Conservation (phyloP, 208 protist species). For the Vickermania spadyakhi region DNA sequence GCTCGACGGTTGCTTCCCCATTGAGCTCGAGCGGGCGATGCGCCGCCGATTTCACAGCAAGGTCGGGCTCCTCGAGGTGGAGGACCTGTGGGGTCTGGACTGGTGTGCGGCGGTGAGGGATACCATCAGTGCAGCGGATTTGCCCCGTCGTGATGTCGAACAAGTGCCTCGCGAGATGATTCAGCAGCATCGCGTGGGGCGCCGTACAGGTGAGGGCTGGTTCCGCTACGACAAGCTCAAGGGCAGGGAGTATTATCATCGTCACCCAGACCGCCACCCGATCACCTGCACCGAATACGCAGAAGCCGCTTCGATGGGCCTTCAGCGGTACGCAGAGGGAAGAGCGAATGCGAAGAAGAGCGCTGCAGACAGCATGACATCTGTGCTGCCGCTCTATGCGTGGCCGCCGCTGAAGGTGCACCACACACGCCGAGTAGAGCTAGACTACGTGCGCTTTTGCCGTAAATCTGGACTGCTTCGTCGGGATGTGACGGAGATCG, state of each 20-base stretch:
- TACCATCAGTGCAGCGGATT: constrained; percentile 1
- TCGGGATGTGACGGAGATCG: constrained; percentile 54
- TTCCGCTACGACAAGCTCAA: constrained; percentile 23
- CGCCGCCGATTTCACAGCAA: constrained; percentile 49
- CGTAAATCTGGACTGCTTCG: constrained; percentile 37
- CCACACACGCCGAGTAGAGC: constrained; percentile 51
- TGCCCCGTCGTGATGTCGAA: background rate
- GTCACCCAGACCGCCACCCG: background rate
- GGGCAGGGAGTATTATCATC: constrained; percentile 1
- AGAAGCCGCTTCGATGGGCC: background rate
- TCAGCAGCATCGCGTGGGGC: constrained; percentile 20
- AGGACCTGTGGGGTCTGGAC: constrained; percentile 82
- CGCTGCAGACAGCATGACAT: background rate
- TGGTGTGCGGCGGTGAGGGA: constrained; percentile 13
- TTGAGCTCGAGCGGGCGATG: constrained; percentile 69
- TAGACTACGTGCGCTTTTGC: constrained; percentile 39
- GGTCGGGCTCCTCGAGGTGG: constrained; percentile 68
- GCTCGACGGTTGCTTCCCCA: constrained; percentile 69
- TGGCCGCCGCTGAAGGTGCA: constrained; percentile 5
- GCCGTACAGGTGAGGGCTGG: constrained; percentile 32
- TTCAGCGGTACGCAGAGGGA: constrained; percentile 16
- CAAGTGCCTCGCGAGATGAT: constrained; percentile 4
- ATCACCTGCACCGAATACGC: background rate
- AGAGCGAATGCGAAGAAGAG: background rate
- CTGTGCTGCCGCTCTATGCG: background rate